These are phyloP conservation scores for Diutina sp. DNA, from an alignment of 1,139 yeast species.

Conservation along the genomic window DNA sequence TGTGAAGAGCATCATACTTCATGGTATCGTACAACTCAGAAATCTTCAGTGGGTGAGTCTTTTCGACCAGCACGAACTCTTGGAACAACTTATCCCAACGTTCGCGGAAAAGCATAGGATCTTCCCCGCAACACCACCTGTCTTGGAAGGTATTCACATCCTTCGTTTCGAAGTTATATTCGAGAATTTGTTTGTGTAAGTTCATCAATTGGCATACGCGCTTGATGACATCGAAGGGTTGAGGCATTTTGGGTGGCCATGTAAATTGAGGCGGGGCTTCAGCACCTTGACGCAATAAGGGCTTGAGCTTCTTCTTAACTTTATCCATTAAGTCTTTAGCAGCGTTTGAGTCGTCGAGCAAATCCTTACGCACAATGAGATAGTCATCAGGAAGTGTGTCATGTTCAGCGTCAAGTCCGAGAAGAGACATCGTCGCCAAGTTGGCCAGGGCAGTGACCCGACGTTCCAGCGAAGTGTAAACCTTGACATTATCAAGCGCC, in stretches of 20 bases:
- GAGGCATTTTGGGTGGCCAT: slow-evolving; percentile 98
- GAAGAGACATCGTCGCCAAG: slow-evolving; percentile 70
- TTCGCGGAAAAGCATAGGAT: slow-evolving; percentile 78
- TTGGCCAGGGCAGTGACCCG: slow-evolving; percentile 91
- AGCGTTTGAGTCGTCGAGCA: slow-evolving; percentile 93
- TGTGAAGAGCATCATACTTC: slow-evolving; percentile 97
- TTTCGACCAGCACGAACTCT: slow-evolving; percentile 87
- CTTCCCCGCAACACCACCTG: slow-evolving; percentile 96
- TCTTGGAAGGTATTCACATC: slow-evolving; percentile 60
- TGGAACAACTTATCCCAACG: slow-evolving; percentile 95
- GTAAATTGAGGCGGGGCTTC: slow-evolving; percentile 98
- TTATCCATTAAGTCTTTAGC: slow-evolving; percentile 97
- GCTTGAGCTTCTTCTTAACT: slow-evolving; percentile 92
- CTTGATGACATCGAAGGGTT: slow-evolving; percentile 86
- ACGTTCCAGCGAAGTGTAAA: slow-evolving; percentile 87
- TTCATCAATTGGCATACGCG: slow-evolving; percentile 94
- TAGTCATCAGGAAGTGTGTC: slow-evolving; percentile 55
- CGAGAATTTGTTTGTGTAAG: slow-evolving; percentile 78
- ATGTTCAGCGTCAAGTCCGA: slow-evolving; percentile 41
- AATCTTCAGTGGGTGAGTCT: slow-evolving; percentile 95
- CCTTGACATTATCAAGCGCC: slow-evolving; percentile 73
- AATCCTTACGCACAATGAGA: slow-evolving; percentile 74
- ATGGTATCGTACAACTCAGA: slow-evolving; percentile 95
- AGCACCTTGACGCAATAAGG: slow-evolving; percentile 85
- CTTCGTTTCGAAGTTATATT: slow-evolving; percentile 58